Base-by-base conservation (phyloP, 441 rosid genomes). In the Jatropha podagrica region DNA sequence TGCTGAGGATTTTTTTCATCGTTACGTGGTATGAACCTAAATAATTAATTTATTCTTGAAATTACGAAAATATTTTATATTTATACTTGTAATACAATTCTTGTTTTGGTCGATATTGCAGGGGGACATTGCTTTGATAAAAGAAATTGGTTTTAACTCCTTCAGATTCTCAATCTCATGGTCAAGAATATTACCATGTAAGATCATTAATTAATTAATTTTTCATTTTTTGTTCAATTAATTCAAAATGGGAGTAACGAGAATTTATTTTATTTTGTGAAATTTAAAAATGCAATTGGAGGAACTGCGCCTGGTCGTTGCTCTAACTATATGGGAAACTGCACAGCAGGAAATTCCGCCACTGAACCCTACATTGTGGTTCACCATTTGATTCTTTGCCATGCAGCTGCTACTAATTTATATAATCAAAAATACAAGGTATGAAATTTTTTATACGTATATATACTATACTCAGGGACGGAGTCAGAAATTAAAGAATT, bases 341-440 rank as follows among this genome's bases (percentile, higher is more conserved):
- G 81, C 12, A 73, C 69, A 0, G 27, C 6, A 1, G 81, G 81
- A 5, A 42, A 78, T 37, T 78, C 82, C 4, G 82, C 76, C 10
- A 75, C 79, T 0, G 79, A 79, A 64, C 79, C 82, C 1, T 79
- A 79, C 32, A 11, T 71, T 1, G 82, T 72, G 3, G 68, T 51
- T 2, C 82, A 79, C 49, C 69, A 79, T 32, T 11, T 75, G 41
- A 52, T 79, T 61, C 76, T 79, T 15, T 65, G 76, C 37, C 82
- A 79, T 46, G 76, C 79, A 48, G 20, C 65, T 71, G 82, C 79
- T 4, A 60, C 71, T 0, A 51, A 75, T 27, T 54, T 79, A 40
- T 79, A 79, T 38, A 70, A 79, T 18, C 17, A 71, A 23, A 75
- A 75, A 12, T 79, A 79, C 38, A 75, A 79, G 82, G 82, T 75